phyloP scores from a whole-genome alignment of 345 rosid genomes.

The Brassica juncea region DNA sequence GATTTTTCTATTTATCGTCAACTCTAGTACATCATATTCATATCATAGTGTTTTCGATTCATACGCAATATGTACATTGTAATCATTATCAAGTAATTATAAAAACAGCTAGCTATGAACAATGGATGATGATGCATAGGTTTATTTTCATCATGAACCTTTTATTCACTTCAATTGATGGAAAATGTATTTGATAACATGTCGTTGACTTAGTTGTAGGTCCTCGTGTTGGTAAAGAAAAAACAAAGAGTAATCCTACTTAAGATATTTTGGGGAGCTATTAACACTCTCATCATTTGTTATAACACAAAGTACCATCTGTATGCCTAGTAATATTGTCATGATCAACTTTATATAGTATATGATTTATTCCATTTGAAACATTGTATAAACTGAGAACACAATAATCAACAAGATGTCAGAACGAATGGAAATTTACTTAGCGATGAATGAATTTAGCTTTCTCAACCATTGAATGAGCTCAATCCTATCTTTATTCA shows the following conservation, averaged over 20 bases:
- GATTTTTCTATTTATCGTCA: neutral
- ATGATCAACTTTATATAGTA: neutral
- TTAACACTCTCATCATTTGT: neutral
- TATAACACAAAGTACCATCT: neutral
- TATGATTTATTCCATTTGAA: neutral
- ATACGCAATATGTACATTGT: neutral
- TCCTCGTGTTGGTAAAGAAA: neutral
- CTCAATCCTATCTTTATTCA: slow-evolving; percentile 75
- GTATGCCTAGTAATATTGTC: neutral
- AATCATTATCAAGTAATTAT: slow-evolving; percentile 13
- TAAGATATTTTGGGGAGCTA: neutral
- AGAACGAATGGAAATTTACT: slow-evolving; percentile 13
- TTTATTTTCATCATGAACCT: slow-evolving; percentile 17
- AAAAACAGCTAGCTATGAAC: neutral
- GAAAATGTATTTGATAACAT: neutral
- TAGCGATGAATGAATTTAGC: slow-evolving; percentile 50
- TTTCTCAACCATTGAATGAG: slow-evolving; percentile 64
- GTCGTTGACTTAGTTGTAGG: neutral
- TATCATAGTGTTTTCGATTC: neutral
- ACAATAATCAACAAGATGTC: neutral
- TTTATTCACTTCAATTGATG: slow-evolving; percentile 1
- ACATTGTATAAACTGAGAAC: neutral
- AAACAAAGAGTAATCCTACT: neutral
- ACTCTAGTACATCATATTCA: neutral
- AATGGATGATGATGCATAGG: neutral